A percentile compares a stretch with the other conserved stretches of the same genome.
These are phyloP conservation scores for Sporothrix pseudoabietina DNA, from an alignment of 2,329 filamentous ascomycete genomes.

Conservation along the genomic window DNA sequence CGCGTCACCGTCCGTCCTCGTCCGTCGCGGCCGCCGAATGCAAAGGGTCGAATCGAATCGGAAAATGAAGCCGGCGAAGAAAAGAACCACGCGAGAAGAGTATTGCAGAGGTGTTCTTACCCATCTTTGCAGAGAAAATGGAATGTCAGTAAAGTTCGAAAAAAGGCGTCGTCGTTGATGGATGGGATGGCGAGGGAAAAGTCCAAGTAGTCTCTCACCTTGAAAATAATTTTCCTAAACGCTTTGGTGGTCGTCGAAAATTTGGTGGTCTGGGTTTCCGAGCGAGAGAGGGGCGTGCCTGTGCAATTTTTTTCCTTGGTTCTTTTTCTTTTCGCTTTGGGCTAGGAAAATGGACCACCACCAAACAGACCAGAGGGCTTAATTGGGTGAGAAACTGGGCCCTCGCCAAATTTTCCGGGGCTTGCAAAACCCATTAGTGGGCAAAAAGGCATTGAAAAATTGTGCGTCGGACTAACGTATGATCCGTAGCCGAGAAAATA, in stretches of 20 bases:
- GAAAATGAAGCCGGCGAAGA: slow-evolving; percentile 26
- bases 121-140: slow-evolving; percentile 52
- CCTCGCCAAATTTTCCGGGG: slow-evolving; percentile 27
- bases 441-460: slow-evolving; percentile 25
- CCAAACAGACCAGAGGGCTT: background rate
- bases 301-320: slow-evolving; percentile 31
- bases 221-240: slow-evolving; percentile 36
- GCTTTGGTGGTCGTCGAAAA: slow-evolving; percentile 33
- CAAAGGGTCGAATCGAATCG: slow-evolving; percentile 7
- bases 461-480: slow-evolving; percentile 34
- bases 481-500: slow-evolving; percentile 22
- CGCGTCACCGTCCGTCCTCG: background rate
- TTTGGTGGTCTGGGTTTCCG: slow-evolving; percentile 31
- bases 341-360: background rate
- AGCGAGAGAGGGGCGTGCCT: slow-evolving; percentile 10
- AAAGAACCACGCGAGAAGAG: slow-evolving; percentile 40
- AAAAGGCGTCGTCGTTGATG: slow-evolving; percentile 38
- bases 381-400: background rate
- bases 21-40: background rate
- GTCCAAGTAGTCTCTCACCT: slow-evolving; percentile 33
- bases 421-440: slow-evolving; percentile 24
- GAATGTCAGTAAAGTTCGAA: slow-evolving; percentile 32
- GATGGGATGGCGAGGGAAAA: slow-evolving; percentile 25
- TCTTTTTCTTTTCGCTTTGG: background rate
- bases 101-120: slow-evolving; percentile 49